Percentiles rank a stretch among this genome's conserved stretches.
phyloP scores from a whole-genome alignment of 1,284 basidiomycete species.

The Apiotrichum veenhuisii region DNA sequence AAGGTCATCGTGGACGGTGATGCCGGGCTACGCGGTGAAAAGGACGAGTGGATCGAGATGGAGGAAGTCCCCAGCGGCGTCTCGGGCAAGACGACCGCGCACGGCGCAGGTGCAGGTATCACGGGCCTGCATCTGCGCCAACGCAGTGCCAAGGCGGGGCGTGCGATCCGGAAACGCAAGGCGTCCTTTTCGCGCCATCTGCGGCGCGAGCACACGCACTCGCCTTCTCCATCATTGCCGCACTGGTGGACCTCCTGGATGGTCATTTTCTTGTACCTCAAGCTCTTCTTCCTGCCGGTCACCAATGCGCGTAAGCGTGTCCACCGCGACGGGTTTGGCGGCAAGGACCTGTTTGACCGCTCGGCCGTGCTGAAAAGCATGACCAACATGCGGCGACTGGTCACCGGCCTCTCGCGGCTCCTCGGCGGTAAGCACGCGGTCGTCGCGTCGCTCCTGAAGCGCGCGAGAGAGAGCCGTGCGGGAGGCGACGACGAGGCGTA shows the following conservation, averaged over 20 bases:
- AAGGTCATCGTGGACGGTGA: neutral
- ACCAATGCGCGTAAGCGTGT: slow-evolving; percentile 14
- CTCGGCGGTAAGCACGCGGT: slow-evolving; percentile 80
- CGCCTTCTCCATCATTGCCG: neutral
- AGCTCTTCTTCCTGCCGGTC: slow-evolving; percentile 39
- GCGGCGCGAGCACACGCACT: neutral
- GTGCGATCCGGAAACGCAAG: neutral
- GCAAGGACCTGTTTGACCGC: slow-evolving; percentile 42
- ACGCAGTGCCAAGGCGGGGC: neutral
- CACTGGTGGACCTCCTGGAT: neutral
- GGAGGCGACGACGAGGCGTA: slow-evolving; percentile 73
- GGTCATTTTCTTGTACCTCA: slow-evolving; percentile 25
- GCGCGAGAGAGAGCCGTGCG: slow-evolving; percentile 52
- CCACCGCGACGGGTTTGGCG: slow-evolving; percentile 17
- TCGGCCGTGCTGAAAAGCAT: slow-evolving; percentile 62
- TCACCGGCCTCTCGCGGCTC: slow-evolving; percentile 74
- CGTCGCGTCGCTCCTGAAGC: slow-evolving; percentile 72
- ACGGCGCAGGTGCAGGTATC: neutral
- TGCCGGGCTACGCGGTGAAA: neutral
- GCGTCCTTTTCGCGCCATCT: neutral
- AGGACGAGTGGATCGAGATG: slow-evolving; percentile 20
- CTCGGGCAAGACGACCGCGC: no score
- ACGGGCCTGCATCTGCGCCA: neutral
- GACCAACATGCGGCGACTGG: slow-evolving; percentile 72
- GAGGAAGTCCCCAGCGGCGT: slow-evolving; percentile 3